Evolutionary conservation across 2,329 filamentous ascomycete species (phyloP), one percentile per base, ranked within the genome.

Genomic region (Ophiostoma triangulosporum): DNA sequence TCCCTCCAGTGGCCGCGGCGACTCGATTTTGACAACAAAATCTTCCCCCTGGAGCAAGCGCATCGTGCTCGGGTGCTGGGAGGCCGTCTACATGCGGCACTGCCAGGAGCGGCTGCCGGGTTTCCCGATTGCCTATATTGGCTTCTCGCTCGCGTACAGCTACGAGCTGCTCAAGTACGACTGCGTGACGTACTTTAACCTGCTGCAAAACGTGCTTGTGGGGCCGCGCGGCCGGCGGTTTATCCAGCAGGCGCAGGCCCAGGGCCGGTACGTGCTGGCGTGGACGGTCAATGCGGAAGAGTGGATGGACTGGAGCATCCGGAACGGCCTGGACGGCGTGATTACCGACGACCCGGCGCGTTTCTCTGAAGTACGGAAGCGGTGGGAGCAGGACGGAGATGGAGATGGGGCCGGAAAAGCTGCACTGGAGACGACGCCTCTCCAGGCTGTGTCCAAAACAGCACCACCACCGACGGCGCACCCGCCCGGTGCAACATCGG

Each of bases 241-340:
- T 69, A 67, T 89, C 15, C 71, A 72, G 12, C 76, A 83, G 53
- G 77, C 80, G 26, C 74, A 75, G 56, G 64, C 69, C 48, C 69
- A 72, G 1, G 69, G 73, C 15, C 75, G 84, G 22, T 75, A 77
- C 4, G 70, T 96, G 4, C 83, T 84, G 61, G 77, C 81, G 0
- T 97, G 91, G 91, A 96, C 90, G 0, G 86, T 95, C 50, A 95
- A 97, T 64, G 77, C 84, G 14, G 76, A 79, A 57, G 72, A 74
- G 50, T 78, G 81, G 68, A 96, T 97, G 90, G 76, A 81, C 61
- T 95, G 88, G 88, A 77, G 80, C 58, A 79, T 95, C 32, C 67
- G 73, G 27, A 69, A 77, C 40, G 61, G 61, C 26, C 70, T 95
- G 1, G 86, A 95, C 60, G 90, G 87, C 1, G 84, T 95, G 4